phyloP scores from a whole-genome alignment of 805 yeast species.

The Teunomyces gatunensis region DNA sequence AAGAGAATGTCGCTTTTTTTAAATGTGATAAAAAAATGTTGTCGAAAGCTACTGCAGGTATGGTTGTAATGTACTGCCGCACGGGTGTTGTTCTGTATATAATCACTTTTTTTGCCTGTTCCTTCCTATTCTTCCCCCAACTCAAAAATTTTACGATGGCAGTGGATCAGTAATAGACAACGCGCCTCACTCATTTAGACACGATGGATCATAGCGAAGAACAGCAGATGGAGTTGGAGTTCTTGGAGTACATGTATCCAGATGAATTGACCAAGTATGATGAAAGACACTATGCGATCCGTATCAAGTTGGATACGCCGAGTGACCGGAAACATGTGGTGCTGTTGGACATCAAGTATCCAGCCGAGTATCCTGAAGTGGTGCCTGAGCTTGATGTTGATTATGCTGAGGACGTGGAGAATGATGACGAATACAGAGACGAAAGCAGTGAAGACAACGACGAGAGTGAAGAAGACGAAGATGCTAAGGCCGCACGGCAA shows the following conservation, averaged over 20 bases:
- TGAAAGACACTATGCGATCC: constrained; percentile 53
- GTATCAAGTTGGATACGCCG: constrained; percentile 64
- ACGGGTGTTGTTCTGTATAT: not conserved
- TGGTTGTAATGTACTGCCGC: not conserved
- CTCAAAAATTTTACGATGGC: not conserved
- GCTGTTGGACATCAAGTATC: constrained; percentile 62
- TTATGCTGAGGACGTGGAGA: constrained; percentile 23
- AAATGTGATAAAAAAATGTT: not conserved
- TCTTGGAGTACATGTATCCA: constrained; percentile 87
- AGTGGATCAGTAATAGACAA: not conserved
- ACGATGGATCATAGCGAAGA: constrained; percentile 78
- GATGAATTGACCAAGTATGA: constrained; percentile 65
- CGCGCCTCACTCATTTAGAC: not conserved
- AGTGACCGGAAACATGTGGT: constrained; percentile 58
- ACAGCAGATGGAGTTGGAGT: constrained; percentile 86
- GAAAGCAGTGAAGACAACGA: constrained; percentile 34
- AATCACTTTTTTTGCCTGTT: not conserved
- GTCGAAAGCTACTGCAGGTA: not conserved
- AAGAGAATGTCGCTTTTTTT: not conserved
- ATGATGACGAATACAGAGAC: constrained; percentile 22
- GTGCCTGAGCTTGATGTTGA: constrained; percentile 56
- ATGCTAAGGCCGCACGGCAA: constrained; percentile 26
- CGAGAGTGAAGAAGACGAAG: constrained; percentile 45
- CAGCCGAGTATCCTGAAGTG: constrained; percentile 78
- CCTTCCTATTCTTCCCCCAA: not conserved